These are phyloP conservation scores for Rhodomyrtus psidioides DNA, from an alignment of 441 rosid species.

Conservation along the genomic window DNA sequence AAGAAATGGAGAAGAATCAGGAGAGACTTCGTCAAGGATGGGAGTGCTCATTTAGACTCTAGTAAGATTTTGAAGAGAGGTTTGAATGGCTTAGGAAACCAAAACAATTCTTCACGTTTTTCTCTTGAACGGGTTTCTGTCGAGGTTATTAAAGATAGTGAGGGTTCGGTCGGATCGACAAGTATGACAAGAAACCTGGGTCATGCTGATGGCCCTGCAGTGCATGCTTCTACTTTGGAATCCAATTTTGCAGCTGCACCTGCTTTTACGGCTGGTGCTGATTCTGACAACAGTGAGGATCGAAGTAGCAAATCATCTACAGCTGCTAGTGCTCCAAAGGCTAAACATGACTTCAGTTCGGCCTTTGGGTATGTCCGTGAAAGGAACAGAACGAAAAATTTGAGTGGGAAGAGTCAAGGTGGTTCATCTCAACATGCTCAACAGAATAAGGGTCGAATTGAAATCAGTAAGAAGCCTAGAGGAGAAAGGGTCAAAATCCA, in stretches of 20 bases:
- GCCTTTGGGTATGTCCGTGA: conserved; percentile 27
- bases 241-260: conserved; percentile 44
- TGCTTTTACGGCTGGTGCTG: conserved; percentile 37
- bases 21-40: not conserved
- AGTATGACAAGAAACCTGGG: conserved; percentile 21
- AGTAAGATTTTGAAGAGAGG: conserved; percentile 3
- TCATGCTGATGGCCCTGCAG: conserved; percentile 25
- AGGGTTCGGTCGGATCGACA: conserved; percentile 29
- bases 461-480: conserved; percentile 61
- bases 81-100: not conserved
- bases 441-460: conserved; percentile 40
- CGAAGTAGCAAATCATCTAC: conserved; percentile 75
- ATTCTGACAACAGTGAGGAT: conserved; percentile 72
- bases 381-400: conserved; percentile 36
- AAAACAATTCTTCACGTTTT: conserved; percentile 1
- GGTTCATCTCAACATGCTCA: conserved; percentile 30
- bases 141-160: conserved; percentile 27
- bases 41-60: not conserved
- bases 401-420: conserved; percentile 34
- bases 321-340: conserved; percentile 58
- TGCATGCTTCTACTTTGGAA: conserved; percentile 26
- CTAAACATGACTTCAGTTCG: conserved; percentile 32
- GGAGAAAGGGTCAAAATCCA: conserved; percentile 76
- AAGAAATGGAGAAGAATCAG: not conserved
- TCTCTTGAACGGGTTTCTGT: conserved; percentile 19